Evolutionary conservation across 371 early-diverging fungal species (phyloP), one percentile per base, ranked within the genome.

Genomic region (Thermomucor indicae-seudaticae): DNA sequence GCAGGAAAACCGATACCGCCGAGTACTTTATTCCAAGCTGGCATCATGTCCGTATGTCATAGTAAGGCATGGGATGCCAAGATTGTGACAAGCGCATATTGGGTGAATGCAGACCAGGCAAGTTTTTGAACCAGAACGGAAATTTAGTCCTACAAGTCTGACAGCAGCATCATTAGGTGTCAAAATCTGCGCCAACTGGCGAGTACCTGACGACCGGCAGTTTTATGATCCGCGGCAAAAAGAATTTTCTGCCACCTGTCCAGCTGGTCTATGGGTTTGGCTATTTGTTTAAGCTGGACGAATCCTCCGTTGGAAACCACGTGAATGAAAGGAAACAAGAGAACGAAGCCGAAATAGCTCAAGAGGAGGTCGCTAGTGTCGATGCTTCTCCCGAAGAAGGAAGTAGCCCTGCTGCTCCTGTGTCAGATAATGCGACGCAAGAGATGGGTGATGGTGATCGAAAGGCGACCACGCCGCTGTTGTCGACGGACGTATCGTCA

Each of bases 21-120:
- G 0, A 84, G 84, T 25, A 97, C 97, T 3, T 75, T 98, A 38
- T 86, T 84, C 58, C 96, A 98, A 68, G 99, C 99, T 6, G 96
- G 96, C 2, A 83, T 91, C 40, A 92, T 99, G 95, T 91, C 97
- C 39, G 87, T 99, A 1, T 92, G 95, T 53, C 88, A 92, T 58
- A 95, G 95, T 28, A 87, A 87, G 34, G 99, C 99, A 3, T 99
- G 99, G 99, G 98, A 97, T 45, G 82, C 91, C 34, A 97, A 96
- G 60, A 90, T 98, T 46, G 86, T 99, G 10, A 92, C 93, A 0
- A 85, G 85, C 23, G 98, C 99, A 1, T 99, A 90, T 75, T 99
- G 97, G 95, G 99, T 99, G 0, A 70, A 88, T 43, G 83, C 89
- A 0, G 76, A 89, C 51, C 98, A 99, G 64, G 79, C 60, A 54